These are phyloP conservation scores for Schrenkiella parvula DNA, from an alignment of 345 rosid species.

Conservation along the genomic window DNA sequence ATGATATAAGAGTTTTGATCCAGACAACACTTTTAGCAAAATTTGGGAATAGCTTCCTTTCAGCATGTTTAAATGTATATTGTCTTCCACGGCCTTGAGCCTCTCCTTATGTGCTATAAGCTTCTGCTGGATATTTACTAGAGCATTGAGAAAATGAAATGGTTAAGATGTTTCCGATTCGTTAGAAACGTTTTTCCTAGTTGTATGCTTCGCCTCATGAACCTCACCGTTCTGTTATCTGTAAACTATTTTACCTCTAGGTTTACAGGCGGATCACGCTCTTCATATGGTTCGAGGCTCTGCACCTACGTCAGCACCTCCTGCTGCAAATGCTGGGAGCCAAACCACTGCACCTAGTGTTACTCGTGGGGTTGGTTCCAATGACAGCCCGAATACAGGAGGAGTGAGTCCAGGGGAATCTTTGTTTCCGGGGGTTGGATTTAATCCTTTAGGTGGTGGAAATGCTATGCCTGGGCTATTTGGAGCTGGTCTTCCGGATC, in stretches of 20 bases:
- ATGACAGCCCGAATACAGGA: constrained; percentile 40
- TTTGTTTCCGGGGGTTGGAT: constrained; percentile 67
- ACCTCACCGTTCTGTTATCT: background rate
- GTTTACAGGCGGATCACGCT: constrained; percentile 77
- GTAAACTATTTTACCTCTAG: constrained; percentile 28
- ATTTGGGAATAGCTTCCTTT: background rate
- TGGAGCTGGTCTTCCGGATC: constrained; percentile 62
- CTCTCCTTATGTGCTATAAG: background rate
- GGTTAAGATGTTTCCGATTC: background rate
- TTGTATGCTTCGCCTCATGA: background rate
- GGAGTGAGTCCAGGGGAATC: constrained; percentile 54
- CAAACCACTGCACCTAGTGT: constrained; percentile 38
- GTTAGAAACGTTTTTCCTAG: background rate
- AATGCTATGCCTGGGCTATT: constrained; percentile 45
- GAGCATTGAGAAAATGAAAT: background rate
- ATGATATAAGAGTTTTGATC: background rate
- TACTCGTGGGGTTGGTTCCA: constrained; percentile 53
- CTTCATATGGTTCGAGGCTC: constrained; percentile 78
- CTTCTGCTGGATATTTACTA: background rate
- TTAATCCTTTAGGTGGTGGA: constrained; percentile 44
- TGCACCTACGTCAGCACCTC: constrained; percentile 45
- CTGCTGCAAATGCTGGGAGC: constrained; percentile 41
- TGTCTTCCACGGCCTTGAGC: background rate
- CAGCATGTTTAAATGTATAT: too few species aligned
- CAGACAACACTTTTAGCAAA: background rate